Percentiles rank a stretch among this genome's conserved stretches.
These are phyloP conservation scores for Dovyalis caffra DNA, from an alignment of 345 rosid genomes.

Conservation along the genomic window DNA sequence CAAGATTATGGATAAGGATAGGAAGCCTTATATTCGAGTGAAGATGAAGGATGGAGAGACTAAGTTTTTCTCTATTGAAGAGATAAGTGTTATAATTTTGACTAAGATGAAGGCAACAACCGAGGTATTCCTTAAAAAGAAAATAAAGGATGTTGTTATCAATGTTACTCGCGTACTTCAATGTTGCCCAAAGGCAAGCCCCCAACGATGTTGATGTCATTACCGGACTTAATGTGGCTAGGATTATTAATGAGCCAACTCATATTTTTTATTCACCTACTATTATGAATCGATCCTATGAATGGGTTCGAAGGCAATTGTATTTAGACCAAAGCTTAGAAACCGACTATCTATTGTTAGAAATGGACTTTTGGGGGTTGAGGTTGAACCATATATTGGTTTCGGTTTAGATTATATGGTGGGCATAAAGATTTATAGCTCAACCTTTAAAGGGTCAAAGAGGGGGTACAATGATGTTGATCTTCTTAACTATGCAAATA, in stretches of 20 bases:
- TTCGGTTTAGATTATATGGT: no score
- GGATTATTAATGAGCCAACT: constrained; percentile 96
- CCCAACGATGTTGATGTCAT: constrained; percentile 95
- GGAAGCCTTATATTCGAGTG: constrained; percentile 93
- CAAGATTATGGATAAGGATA: constrained; percentile 87
- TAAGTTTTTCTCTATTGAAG: constrained; percentile 94
- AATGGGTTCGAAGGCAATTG: no score
- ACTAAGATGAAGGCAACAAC: constrained; percentile 98
- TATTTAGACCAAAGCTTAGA: no score
- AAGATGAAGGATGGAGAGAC: constrained; percentile 90
- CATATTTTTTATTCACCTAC: no score
- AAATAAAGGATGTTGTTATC: constrained; percentile 95
- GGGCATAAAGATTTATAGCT: no score
- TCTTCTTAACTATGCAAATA: no score
- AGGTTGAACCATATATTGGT: no score
- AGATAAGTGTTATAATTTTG: constrained; percentile 86
- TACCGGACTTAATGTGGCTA: constrained; percentile 93
- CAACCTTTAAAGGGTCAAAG: no score
- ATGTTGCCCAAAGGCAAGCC: constrained; percentile 97
- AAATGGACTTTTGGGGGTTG: no score
- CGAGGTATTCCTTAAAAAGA: constrained; percentile 95
- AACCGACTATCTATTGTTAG: no score
- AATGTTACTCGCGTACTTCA: constrained; percentile 99
- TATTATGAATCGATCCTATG: no score
- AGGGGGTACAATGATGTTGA: no score